These are phyloP conservation scores for Botrytis elliptica DNA, from an alignment of 2,329 filamentous ascomycete genomes.

Conservation along the genomic window DNA sequence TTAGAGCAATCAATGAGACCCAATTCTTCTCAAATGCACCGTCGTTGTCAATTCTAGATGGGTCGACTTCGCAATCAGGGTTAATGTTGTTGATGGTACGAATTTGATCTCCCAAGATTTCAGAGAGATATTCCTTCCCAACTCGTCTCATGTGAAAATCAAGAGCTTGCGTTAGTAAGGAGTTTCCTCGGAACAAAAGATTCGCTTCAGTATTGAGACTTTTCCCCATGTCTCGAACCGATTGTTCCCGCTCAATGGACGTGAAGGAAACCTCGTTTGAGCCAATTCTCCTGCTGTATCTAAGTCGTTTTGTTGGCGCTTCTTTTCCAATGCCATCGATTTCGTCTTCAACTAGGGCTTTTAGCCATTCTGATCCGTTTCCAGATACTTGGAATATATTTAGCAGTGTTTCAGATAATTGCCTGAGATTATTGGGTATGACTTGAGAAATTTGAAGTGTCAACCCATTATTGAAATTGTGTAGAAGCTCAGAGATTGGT, in stretches of 20 bases:
- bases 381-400: conserved; percentile 96
- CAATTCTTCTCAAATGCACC: conserved; percentile 83
- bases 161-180: conserved; percentile 85
- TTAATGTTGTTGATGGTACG: conserved; percentile 87
- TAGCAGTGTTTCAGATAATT: conserved; percentile 80
- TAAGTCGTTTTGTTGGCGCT: conserved; percentile 68
- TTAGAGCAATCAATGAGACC: conserved; percentile 71
- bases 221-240: conserved; percentile 75
- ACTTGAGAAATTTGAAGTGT: conserved; percentile 81
- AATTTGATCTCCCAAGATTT: conserved; percentile 81
- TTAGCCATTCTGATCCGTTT: conserved; percentile 82
- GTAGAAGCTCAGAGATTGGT: conserved; percentile 76
- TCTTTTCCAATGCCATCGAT: conserved; percentile 91
- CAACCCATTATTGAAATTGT: conserved; percentile 78
- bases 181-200: conserved; percentile 91
- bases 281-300: conserved; percentile 68
- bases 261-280: conserved; percentile 65
- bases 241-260: conserved; percentile 63
- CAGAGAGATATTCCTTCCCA: conserved; percentile 88
- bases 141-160: conserved; percentile 95
- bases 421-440: conserved; percentile 72
- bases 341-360: conserved; percentile 90
- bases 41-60: conserved; percentile 65
- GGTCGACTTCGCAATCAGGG: conserved; percentile 92
- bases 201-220: conserved; percentile 86